Conservation (phyloP, 2,329 filamentous ascomycete genomes). For the Ophidiomyces ophidiicola region DNA sequence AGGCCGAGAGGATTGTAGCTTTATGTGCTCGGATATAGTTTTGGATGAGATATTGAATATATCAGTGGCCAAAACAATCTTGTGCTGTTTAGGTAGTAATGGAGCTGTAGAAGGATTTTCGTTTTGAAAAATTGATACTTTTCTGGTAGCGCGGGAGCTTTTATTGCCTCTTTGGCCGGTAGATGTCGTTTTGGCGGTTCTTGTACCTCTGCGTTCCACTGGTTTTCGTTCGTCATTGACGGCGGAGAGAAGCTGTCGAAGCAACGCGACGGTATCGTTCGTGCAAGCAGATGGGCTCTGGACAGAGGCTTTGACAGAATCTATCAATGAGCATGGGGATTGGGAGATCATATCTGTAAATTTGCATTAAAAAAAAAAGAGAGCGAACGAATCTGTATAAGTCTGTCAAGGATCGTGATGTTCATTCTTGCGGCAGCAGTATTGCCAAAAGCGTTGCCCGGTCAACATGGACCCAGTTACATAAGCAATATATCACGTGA, state of each 20-base stretch:
- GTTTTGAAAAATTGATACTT: slow-evolving; percentile 20
- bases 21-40: slow-evolving; percentile 31
- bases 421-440: slow-evolving; percentile 10
- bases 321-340: slow-evolving; percentile 20
- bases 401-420: not conserved
- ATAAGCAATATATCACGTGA: not conserved
- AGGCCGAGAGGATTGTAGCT: slow-evolving; percentile 14
- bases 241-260: slow-evolving; percentile 28
- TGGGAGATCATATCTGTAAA: slow-evolving; percentile 1
- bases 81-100: slow-evolving; percentile 27
- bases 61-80: slow-evolving; percentile 34
- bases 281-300: slow-evolving; percentile 45
- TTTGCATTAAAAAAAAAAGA: not conserved
- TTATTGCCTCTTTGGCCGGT: slow-evolving; percentile 14
- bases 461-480: slow-evolving; percentile 7
- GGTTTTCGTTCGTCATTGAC: slow-evolving; percentile 17
- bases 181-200: slow-evolving; percentile 10
- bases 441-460: slow-evolving; percentile 14
- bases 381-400: not conserved
- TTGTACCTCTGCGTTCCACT: slow-evolving; percentile 20
- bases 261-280: slow-evolving; percentile 28
- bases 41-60: slow-evolving; percentile 37
- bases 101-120: slow-evolving; percentile 20
- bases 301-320: slow-evolving; percentile 44
- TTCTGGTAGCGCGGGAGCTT: slow-evolving; percentile 20